phyloP scores from a whole-genome alignment of 1,284 basidiomycete species.

The Heliocybe sulcata region DNA sequence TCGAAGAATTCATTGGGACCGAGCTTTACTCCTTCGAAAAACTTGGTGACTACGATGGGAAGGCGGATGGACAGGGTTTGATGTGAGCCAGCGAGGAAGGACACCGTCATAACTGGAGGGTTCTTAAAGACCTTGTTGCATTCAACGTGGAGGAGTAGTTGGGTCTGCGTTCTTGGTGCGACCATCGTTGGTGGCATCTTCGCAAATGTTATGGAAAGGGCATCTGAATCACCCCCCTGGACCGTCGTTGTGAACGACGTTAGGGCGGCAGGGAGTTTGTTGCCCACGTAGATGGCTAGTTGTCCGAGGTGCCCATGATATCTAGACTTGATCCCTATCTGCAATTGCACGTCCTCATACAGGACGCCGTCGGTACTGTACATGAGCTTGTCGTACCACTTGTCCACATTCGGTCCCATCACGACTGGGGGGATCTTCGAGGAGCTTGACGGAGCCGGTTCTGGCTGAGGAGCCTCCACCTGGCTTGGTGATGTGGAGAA shows the following conservation, averaged over 20 bases:
- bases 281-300: conserved; percentile 91
- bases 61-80: conserved; percentile 82
- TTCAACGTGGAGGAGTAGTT: conserved; percentile 90
- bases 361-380: conserved; percentile 84
- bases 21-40: conserved; percentile 89
- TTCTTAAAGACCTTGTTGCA: conserved; percentile 83
- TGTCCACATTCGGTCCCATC: conserved; percentile 67
- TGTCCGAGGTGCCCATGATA: conserved; percentile 92
- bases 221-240: conserved; percentile 66
- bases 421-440: conserved; percentile 40
- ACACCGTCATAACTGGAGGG: conserved; percentile 81
- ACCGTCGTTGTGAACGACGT: conserved; percentile 86
- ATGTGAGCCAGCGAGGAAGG: conserved; percentile 88
- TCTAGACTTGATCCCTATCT: conserved; percentile 94
- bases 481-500: conserved; percentile 30
- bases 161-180: conserved; percentile 79
- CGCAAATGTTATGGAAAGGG: conserved; percentile 75
- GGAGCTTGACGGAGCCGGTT: background rate
- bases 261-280: conserved; percentile 85
- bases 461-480: background rate
- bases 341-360: conserved; percentile 93
- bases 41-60: conserved; percentile 86
- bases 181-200: conserved; percentile 85
- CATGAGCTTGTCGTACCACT: conserved; percentile 85
- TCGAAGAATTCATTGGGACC: conserved; percentile 89